Evolutionary conservation across 2,329 filamentous ascomycete genomes (phyloP), one percentile per base, ranked within the genome.

Genomic region (Colletotrichum euphorbiae): DNA sequence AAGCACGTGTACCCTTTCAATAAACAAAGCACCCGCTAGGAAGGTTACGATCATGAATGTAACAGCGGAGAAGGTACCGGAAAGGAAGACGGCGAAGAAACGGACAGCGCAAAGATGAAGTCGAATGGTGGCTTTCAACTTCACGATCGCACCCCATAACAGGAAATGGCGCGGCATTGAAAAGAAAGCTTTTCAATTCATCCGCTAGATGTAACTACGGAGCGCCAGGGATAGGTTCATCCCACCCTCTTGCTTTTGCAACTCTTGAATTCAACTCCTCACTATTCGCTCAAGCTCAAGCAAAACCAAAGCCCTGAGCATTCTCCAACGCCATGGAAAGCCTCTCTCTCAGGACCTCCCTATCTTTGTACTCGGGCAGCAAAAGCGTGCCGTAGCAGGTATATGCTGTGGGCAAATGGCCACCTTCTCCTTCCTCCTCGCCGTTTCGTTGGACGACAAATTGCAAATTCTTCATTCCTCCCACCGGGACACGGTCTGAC

Each of bases 361-460:
- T 88, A 43, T 87, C 88, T 61, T 81, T 85, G 78, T 98, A 99
- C 79, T 94, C 90, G 1, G 96, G 96, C 69, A 99, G 78, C 71
- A 97, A 80, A 51, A 99, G 80, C 54, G 92, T 94, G 2, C 95
- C 93, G 80, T 97, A 98, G 79, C 96, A 99, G 0, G 96, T 99
- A 74, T 94, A 91, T 69, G 93, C 95, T 5, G 92, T 97, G 3
- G 96, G 96, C 73, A 99, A 75, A 70, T 87, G 86, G 0, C 85
- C 86, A 3, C 77, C 75, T 2, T 82, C 81, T 2, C 80, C 83
- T 6, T 84, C 81, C 71, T 87, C 91, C 62, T 89, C 84, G 15
- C 92, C 89, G 75, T 94, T 93, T 74, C 87, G 89, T 78, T 95
- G 91, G 48, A 99, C 86, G 13, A 93, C 88, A 78, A 98, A 98